Evolutionary conservation across 768 basidiomycete genomes (phyloP).

Genomic region (Boletus edulis): DNA sequence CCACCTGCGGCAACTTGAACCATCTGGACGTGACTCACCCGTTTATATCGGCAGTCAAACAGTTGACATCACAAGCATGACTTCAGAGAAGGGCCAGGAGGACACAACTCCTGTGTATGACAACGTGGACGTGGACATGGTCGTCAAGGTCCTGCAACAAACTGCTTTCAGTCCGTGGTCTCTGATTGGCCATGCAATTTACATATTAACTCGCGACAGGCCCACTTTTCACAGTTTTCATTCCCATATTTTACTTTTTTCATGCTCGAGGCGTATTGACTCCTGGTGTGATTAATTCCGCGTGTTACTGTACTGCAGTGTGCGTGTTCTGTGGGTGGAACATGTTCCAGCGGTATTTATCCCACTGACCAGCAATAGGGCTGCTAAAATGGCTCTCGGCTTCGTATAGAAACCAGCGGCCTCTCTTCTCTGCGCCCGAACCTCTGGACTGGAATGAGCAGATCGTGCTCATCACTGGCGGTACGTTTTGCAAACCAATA

Average conservation of each 20-base stretch:
- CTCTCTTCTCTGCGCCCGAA: constrained; percentile 55
- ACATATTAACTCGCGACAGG: constrained; percentile 40
- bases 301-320: constrained; percentile 55
- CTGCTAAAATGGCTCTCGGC: constrained; percentile 65
- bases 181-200: neutral
- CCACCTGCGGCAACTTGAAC: too few relatives aligned
- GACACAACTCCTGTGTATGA: constrained; percentile 61
- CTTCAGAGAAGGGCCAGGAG: constrained; percentile 6
- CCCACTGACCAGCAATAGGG: constrained; percentile 42
- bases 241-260: constrained; percentile 77
- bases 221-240: constrained; percentile 80
- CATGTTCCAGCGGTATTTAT: neutral
- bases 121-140: constrained; percentile 69
- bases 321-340: constrained; percentile 63
- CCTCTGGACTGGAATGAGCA: constrained; percentile 85
- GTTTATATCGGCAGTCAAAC: too few relatives aligned
- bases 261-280: constrained; percentile 57
- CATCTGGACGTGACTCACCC: too few relatives aligned
- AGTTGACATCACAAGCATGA: constrained; percentile 1
- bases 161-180: constrained; percentile 73
- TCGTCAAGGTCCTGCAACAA: constrained; percentile 74
- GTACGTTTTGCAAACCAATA: constrained; percentile 39
- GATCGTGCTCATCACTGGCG: constrained; percentile 89
- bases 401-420: constrained; percentile 74
- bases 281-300: constrained; percentile 48